These are phyloP conservation scores for Barnettozyma pratensis DNA, from an alignment of 805 yeast genomes.

Conservation along the genomic window DNA sequence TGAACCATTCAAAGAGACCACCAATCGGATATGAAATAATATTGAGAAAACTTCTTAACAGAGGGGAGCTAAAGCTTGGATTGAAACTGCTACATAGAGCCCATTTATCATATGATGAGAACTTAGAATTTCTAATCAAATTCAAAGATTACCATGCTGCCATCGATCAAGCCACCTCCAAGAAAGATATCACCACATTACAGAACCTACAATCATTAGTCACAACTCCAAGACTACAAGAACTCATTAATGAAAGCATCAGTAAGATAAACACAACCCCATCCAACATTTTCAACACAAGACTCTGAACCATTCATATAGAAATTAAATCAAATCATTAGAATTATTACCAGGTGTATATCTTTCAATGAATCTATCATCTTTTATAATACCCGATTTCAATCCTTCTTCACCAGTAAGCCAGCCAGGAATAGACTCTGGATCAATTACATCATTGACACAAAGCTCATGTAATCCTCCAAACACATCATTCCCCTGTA, in stretches of 20 bases:
- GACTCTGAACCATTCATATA: neutral
- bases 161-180: conserved; percentile 19
- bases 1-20: conserved; percentile 39
- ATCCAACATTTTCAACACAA: conserved; percentile 5
- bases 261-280: conserved; percentile 3
- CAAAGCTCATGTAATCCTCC: conserved; percentile 75
- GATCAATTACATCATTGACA: conserved; percentile 40
- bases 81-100: conserved; percentile 13
- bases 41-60: conserved; percentile 15
- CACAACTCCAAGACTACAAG: conserved; percentile 9
- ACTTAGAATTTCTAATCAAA: conserved; percentile 14
- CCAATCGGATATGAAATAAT: conserved; percentile 72
- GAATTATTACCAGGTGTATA: neutral
- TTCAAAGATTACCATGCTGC: conserved; percentile 17
- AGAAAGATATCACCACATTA: conserved; percentile 12
- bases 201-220: conserved; percentile 5
- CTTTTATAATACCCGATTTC: conserved; percentile 35
- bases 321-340: conserved; percentile 1
- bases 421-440: conserved; percentile 66
- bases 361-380: conserved; percentile 21
- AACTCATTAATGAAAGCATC: conserved; percentile 5
- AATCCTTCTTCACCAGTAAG: conserved; percentile 61
- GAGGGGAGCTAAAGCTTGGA: conserved; percentile 15
- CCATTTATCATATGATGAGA: conserved; percentile 13
- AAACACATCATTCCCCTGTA: conserved; percentile 68